phyloP scores from a whole-genome alignment of 2,329 filamentous ascomycete genomes.

The Fusarium chuoi region DNA sequence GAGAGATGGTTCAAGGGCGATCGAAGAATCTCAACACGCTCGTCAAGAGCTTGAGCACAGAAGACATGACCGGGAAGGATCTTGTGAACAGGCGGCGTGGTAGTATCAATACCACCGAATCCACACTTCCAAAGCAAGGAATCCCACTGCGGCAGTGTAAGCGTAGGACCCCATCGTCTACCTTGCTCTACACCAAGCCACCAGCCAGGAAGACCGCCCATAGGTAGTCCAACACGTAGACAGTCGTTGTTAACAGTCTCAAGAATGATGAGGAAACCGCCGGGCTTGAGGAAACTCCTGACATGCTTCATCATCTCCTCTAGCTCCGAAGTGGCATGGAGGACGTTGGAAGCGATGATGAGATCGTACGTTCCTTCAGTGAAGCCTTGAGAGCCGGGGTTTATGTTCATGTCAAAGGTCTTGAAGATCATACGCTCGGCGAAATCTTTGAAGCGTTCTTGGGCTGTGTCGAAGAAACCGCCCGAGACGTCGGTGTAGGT shows the following conservation, averaged over 20 bases:
- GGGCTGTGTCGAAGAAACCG: background rate
- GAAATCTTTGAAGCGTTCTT: background rate
- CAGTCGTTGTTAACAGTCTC: background rate
- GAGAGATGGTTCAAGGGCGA: rapidly evolving
- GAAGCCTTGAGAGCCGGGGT: background rate
- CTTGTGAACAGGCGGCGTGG: background rate
- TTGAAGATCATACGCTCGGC: conserved; percentile 1
- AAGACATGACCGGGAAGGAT: background rate
- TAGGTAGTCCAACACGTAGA: background rate
- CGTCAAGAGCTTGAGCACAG: background rate
- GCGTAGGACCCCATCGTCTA: background rate
- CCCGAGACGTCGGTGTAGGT: conserved; percentile 8
- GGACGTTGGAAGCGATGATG: background rate
- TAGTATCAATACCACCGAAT: background rate
- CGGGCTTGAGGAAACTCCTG: background rate
- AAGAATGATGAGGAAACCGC: background rate
- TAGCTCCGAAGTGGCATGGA: background rate
- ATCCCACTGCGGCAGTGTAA: background rate
- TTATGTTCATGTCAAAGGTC: background rate
- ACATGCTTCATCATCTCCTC: background rate
- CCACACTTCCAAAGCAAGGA: background rate
- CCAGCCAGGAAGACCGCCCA: conserved; percentile 4
- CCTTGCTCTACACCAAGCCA: background rate
- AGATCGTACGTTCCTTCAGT: background rate
- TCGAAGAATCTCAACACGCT: background rate